Percentiles rank a stretch among this genome's conserved stretches.
Evolutionary conservation across 1,284 basidiomycete species (phyloP).

Genomic region (Rhodotorula mucilaginosa): DNA sequence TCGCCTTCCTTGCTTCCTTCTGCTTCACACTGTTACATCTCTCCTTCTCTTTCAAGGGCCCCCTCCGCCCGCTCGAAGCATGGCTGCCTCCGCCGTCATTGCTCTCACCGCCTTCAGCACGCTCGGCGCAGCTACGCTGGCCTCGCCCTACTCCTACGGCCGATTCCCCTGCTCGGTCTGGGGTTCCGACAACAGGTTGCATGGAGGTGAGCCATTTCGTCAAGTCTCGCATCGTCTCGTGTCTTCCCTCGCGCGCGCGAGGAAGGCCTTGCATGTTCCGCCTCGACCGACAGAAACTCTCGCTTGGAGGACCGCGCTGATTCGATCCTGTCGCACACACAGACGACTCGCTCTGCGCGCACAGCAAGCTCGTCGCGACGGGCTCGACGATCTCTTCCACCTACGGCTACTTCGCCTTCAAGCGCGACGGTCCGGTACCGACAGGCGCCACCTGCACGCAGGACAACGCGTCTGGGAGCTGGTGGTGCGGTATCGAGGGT

Average conservation of each 20-base stretch:
- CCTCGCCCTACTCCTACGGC: constrained; percentile 14
- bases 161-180: constrained; percentile 28
- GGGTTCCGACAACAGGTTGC: constrained; percentile 13
- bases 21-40: background rate
- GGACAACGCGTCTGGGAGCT: constrained; percentile 11
- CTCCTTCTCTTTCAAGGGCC: background rate
- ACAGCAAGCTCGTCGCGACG: constrained; percentile 4
- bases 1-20: background rate
- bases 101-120: background rate
- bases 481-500: constrained; percentile 28
- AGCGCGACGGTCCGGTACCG: constrained; percentile 19
- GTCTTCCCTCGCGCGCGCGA: background rate
- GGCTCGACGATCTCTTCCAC: background rate
- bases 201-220: constrained; percentile 1
- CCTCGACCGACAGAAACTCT: no score
- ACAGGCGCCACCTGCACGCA: background rate
- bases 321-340: background rate
- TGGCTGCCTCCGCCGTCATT: background rate
- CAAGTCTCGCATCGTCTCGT: no score
- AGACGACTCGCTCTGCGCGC: constrained; percentile 13
- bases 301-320: background rate
- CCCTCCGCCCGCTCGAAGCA: background rate
- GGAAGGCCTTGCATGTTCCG: background rate
- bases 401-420: background rate
- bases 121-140: constrained; percentile 17